These are phyloP conservation scores for Croton laevigatus DNA, from an alignment of 441 rosid species.

Conservation along the genomic window DNA sequence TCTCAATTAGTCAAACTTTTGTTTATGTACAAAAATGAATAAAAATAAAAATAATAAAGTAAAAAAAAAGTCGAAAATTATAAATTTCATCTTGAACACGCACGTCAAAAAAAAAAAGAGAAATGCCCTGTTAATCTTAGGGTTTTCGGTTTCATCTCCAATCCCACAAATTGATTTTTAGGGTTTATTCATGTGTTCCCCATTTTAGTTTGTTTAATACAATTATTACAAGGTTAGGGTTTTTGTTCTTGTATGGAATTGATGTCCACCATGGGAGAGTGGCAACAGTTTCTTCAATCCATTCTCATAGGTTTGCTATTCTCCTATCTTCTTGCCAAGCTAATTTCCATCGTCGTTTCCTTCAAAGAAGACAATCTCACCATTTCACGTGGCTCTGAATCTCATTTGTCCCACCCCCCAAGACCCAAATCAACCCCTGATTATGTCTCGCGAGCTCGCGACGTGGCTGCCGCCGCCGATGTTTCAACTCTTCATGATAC, in stretches of 20 bases:
- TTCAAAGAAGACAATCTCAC: constrained; percentile 80
- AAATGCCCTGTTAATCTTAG: neutral
- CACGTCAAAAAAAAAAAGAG: too few species aligned
- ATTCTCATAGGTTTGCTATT: constrained; percentile 68
- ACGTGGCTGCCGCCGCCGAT: neutral
- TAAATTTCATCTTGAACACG: too few species aligned
- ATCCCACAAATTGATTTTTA: neutral
- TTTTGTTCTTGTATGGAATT: neutral
- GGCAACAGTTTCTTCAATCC: constrained; percentile 75
- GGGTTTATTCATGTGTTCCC: neutral
- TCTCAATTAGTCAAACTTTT: too few species aligned
- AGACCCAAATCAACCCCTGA: neutral
- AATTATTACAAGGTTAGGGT: neutral
- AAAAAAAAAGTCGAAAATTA: too few species aligned
- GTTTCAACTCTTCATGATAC: constrained; percentile 25
- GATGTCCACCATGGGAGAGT: constrained; percentile 50
- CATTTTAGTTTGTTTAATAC: neutral
- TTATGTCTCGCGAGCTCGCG: neutral
- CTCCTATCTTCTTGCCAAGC: constrained; percentile 88
- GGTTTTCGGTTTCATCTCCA: neutral
- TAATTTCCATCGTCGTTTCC: constrained; percentile 75
- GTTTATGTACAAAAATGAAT: too few species aligned
- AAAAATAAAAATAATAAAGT: too few species aligned
- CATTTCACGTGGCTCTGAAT: constrained; percentile 39
- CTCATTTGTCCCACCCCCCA: constrained; percentile 15